phyloP scores from a whole-genome alignment of 1,284 basidiomycete species.

The Cystobasidiaceae sp. region DNA sequence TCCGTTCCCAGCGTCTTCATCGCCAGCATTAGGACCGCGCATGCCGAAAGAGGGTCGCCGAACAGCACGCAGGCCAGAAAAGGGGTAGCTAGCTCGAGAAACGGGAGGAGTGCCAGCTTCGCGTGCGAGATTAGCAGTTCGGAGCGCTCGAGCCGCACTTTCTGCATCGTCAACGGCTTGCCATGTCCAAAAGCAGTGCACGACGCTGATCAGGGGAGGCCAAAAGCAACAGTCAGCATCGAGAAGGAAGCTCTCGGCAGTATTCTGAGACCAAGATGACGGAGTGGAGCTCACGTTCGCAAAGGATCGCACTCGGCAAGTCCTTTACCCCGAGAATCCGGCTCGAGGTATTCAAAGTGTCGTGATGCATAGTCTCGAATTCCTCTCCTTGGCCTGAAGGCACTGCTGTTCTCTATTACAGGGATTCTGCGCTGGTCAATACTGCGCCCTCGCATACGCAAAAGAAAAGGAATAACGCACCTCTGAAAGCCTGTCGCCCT shows the following conservation, averaged over 20 bases:
- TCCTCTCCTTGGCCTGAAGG: slow-evolving; percentile 6
- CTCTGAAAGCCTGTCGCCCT: slow-evolving; percentile 10
- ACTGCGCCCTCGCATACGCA: no score
- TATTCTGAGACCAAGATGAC: no score
- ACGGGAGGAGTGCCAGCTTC: not conserved
- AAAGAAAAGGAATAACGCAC: no score
- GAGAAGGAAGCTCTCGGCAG: no score
- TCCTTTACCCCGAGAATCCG: not conserved
- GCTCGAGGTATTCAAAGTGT: slow-evolving; percentile 24
- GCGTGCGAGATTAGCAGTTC: slow-evolving; percentile 7
- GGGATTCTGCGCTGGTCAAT: no score
- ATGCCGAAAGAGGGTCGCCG: slow-evolving; percentile 17
- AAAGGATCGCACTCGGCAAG: slow-evolving; percentile 24
- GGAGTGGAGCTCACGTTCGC: slow-evolving; percentile 17
- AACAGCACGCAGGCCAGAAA: slow-evolving; percentile 1
- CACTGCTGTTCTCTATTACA: slow-evolving; percentile 3
- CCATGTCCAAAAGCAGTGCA: slow-evolving; percentile 27
- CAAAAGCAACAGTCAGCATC: no score
- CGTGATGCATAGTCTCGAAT: slow-evolving; percentile 9
- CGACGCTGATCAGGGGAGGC: slow-evolving; percentile 6
- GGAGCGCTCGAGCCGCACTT: slow-evolving; percentile 9
- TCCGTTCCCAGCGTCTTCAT: slow-evolving; percentile 1
- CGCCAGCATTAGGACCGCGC: not conserved
- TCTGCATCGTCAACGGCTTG: slow-evolving; percentile 22
- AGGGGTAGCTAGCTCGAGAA: not conserved